Percentiles rank a stretch among this genome's conserved stretches.
Conservation (phyloP, 139 green algal genomes). For the Chlorella sorokiniana region DNA sequence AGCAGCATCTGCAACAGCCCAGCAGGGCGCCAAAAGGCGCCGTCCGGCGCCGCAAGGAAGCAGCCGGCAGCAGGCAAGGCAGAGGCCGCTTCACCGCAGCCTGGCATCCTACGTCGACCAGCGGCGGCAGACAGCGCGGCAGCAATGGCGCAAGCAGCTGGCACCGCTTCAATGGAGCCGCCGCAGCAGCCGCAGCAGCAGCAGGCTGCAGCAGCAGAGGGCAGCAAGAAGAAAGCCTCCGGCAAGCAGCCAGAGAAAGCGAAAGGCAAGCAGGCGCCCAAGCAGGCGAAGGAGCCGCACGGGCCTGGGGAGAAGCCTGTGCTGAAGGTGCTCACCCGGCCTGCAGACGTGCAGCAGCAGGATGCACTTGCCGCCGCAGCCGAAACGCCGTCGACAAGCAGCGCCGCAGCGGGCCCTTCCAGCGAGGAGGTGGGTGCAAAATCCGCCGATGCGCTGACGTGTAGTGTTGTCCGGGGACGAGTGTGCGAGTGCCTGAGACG, state of each 20-base stretch:
- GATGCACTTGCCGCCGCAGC: neutral
- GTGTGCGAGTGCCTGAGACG: too few relatives aligned
- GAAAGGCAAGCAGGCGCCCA: neutral
- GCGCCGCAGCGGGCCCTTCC: neutral
- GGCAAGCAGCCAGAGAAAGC: conserved; percentile 5
- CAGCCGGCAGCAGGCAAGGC: neutral
- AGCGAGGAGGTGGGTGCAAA: neutral
- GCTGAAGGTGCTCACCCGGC: neutral
- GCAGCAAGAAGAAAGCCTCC: neutral
- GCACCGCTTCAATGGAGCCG: neutral
- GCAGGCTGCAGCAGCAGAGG: neutral
- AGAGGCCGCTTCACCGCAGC: neutral
- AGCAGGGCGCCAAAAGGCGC: neutral
- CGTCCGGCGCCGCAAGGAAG: neutral
- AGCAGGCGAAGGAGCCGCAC: neutral
- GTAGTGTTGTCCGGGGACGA: too few relatives aligned
- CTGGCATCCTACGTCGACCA: conserved; percentile 17
- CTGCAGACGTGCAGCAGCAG: neutral
- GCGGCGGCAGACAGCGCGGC: neutral
- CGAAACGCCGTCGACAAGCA: neutral
- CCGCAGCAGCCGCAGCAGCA: neutral
- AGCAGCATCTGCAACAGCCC: neutral
- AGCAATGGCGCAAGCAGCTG: neutral
- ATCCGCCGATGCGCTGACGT: neutral
- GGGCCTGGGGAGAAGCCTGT: neutral